These are phyloP conservation scores for Zygotorulaspora sp. DNA, from an alignment of 805 yeast species.

Conservation along the genomic window DNA sequence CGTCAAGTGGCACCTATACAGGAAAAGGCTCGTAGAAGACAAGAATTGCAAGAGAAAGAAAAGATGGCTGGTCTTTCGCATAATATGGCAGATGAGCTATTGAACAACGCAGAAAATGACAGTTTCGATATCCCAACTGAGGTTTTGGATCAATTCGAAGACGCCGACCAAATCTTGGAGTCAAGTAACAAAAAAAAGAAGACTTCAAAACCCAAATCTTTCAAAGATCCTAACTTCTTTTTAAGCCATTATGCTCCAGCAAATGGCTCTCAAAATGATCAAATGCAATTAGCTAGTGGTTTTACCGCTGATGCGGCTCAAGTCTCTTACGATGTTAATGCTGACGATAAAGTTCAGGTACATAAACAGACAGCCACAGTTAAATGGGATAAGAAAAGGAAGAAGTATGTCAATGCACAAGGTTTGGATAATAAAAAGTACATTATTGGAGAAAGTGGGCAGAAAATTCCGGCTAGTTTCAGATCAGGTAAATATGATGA, in stretches of 20 bases:
- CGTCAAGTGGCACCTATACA: slow-evolving; percentile 86
- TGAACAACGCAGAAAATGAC: slow-evolving; percentile 46
- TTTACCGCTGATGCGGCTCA: slow-evolving; percentile 80
- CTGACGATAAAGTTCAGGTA: slow-evolving; percentile 64
- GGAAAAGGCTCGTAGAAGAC: slow-evolving; percentile 65
- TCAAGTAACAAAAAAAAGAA: slow-evolving; percentile 20
- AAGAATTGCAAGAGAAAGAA: slow-evolving; percentile 64
- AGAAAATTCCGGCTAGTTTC: slow-evolving; percentile 83
- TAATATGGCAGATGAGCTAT: slow-evolving; percentile 66
- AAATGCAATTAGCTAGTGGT: slow-evolving; percentile 48
- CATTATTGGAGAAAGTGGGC: slow-evolving; percentile 94
- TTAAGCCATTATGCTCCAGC: slow-evolving; percentile 88
- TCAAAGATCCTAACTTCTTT: slow-evolving; percentile 73
- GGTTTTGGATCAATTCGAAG: slow-evolving; percentile 40
- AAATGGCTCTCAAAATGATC: slow-evolving; percentile 78
- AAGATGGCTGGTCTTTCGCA: slow-evolving; percentile 71
- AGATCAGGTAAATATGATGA: slow-evolving; percentile 87
- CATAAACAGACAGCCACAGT: slow-evolving; percentile 64
- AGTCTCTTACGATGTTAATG: slow-evolving; percentile 82
- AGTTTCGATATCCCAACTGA: slow-evolving; percentile 46
- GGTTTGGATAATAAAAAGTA: slow-evolving; percentile 73
- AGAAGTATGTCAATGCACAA: slow-evolving; percentile 76
- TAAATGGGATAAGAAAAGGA: slow-evolving; percentile 91
- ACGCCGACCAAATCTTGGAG: slow-evolving; percentile 37
- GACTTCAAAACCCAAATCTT: slow-evolving; percentile 45